A percentile compares a stretch with the other conserved stretches of the same genome.
These are phyloP conservation scores for Aspergillus sp. DNA, from an alignment of 2,329 filamentous ascomycete species.

Conservation along the genomic window DNA sequence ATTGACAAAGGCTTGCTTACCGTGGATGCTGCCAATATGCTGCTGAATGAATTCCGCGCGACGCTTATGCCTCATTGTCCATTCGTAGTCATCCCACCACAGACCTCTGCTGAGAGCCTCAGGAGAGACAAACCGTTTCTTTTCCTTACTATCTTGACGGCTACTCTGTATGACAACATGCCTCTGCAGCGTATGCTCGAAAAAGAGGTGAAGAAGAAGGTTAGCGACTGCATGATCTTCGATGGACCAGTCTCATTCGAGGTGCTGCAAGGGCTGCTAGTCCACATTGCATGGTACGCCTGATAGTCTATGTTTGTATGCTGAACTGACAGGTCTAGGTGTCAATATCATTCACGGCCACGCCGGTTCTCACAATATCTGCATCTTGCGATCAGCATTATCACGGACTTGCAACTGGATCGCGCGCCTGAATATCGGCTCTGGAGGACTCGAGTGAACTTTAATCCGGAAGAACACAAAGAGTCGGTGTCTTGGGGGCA, in stretches of 20 bases:
- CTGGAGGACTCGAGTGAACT: constrained; percentile 28
- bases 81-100: constrained; percentile 36
- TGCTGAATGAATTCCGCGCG: constrained; percentile 36
- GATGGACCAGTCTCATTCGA: constrained; percentile 40
- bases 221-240: constrained; percentile 35
- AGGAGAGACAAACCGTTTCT: constrained; percentile 37
- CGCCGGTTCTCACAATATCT: constrained; percentile 38
- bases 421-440: constrained; percentile 27
- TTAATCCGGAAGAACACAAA: neutral
- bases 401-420: constrained; percentile 38
- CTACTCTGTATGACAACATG: constrained; percentile 37
- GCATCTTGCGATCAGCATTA: constrained; percentile 40
- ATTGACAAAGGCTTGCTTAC: constrained; percentile 20
- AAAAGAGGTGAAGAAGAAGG: constrained; percentile 32
- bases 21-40: constrained; percentile 21
- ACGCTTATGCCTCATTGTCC: constrained; percentile 43
- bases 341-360: constrained; percentile 35
- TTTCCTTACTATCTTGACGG: constrained; percentile 36
- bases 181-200: constrained; percentile 37
- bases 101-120: constrained; percentile 28
- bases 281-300: constrained; percentile 39
- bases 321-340: constrained; percentile 24
- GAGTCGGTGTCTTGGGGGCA: constrained; percentile 27
- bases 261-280: constrained; percentile 42
- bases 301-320: neutral